A percentile compares a stretch with the other conserved stretches of the same genome.
Conservation (phyloP, 2,329 filamentous ascomycete species). For the Trichoderma sp. region DNA sequence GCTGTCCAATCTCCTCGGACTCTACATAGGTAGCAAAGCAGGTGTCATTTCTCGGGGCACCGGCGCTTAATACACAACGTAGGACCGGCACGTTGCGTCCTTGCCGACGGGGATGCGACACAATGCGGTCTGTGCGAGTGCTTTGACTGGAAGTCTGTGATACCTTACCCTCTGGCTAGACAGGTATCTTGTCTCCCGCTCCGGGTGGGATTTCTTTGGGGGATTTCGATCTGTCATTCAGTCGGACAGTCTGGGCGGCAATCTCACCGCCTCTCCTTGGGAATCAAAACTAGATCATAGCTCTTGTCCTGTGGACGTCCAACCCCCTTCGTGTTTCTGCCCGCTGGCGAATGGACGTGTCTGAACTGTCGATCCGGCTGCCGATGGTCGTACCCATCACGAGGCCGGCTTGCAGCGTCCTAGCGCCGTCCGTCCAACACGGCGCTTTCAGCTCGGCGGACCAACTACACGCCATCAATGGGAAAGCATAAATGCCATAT, state of each 20-base stretch:
- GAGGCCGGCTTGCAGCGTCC: background rate
- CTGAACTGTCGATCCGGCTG: background rate
- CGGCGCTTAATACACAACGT: background rate
- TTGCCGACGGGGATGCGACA: background rate
- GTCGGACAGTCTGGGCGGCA: background rate
- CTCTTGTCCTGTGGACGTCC: background rate
- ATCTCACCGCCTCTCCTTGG: slow-evolving; percentile 14
- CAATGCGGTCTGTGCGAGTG: background rate
- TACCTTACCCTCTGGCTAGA: background rate
- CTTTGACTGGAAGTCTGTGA: background rate
- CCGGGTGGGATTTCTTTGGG: no score
- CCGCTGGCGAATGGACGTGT: background rate
- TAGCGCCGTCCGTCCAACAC: slow-evolving; percentile 5
- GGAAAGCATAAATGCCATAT: background rate
- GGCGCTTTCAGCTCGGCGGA: slow-evolving; percentile 14
- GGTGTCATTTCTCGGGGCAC: background rate
- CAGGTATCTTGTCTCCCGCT: no score
- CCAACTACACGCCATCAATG: background rate
- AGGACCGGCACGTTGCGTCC: background rate
- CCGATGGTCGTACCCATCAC: background rate
- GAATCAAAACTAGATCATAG: slow-evolving; percentile 11
- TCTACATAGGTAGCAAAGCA: background rate
- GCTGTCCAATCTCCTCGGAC: background rate
- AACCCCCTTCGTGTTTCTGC: background rate
- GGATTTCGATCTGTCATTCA: slow-evolving; percentile 18